A percentile compares a stretch with the other conserved stretches of the same genome.
These are phyloP conservation scores for Xylaria sp. DNA, from an alignment of 495 filamentous ascomycete species.

Conservation along the genomic window DNA sequence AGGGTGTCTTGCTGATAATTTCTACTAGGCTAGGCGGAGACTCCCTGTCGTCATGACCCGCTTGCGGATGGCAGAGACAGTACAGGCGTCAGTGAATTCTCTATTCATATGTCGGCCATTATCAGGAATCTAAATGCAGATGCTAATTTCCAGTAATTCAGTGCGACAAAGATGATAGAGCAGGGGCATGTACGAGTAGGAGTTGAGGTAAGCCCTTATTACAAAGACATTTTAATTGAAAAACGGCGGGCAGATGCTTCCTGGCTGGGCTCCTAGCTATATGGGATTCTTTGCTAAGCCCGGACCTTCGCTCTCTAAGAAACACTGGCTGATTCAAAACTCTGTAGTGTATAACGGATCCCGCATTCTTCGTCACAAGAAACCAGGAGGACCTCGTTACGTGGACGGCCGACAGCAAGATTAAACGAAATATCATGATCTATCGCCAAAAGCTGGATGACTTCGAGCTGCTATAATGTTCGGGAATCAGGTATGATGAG, in stretches of 20 bases:
- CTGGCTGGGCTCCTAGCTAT: too few species aligned
- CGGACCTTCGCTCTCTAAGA: neutral
- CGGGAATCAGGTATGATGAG: neutral
- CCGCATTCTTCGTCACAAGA: constrained; percentile 75
- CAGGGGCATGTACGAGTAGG: constrained; percentile 96
- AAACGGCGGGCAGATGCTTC: neutral
- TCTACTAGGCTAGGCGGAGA: constrained; percentile 57
- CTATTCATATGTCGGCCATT: neutral
- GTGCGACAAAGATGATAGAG: constrained; percentile 84
- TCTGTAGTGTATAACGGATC: constrained; percentile 68
- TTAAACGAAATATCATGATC: constrained; percentile 90
- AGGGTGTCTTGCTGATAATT: neutral
- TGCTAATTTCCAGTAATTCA: neutral
- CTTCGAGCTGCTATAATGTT: constrained; percentile 78
- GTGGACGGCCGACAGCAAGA: constrained; percentile 96
- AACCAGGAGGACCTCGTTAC: constrained; percentile 97
- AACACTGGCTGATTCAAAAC: neutral
- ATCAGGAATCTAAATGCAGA: neutral
- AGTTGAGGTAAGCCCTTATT: constrained; percentile 67
- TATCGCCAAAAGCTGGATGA: constrained; percentile 97
- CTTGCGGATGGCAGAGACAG: constrained; percentile 85
- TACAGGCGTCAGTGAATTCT: constrained; percentile 59
- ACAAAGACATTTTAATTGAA: neutral
- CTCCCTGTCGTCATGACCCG: constrained; percentile 88
- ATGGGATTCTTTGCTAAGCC: neutral